Evolutionary conservation across 345 rosid species (phyloP), one percentile per base, ranked within the genome.

Genomic region (Anacardium occidentale): DNA sequence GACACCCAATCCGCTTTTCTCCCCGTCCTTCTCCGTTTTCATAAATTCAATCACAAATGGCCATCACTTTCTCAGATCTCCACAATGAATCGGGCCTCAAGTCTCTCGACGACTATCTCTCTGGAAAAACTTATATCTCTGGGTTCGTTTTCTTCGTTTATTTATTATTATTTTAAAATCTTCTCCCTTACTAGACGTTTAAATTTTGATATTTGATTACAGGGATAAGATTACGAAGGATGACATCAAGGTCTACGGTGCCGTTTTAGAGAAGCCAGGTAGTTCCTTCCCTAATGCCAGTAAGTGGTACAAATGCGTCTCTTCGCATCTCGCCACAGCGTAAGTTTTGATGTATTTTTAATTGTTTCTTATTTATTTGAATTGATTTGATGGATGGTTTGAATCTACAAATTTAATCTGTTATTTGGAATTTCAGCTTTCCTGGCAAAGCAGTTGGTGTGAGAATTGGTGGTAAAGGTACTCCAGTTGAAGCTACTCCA

Each of bases 361-460:
- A 71, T 15, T 9, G 22, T 3, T 40, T 26, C 40, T 22, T 58
- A 11, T 20, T 52, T 24, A 48, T 10, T 29, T 8, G 44, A 34
- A 34, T 34, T 34, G 40, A 34, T 34, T 34, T 34, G 40, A 34
- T 34, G 5, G 7, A 34, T 34, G 5, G 40, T 34, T 34, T 34
- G 40, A 34, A 34, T 34, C 5, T 34, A 34, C 7, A 34, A 34
- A 34, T 34, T 3, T 0, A 34, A 34, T 34, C 47, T n/a, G 34
- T 29, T 77, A 42, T 54, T 12, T 29, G 32, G 32, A 22, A 48
- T 44, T 75, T 65, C 74, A 94, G 98, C 77, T 92, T 94, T 79
- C 97, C 97, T 1, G 94, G 98, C 0, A 90, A 89, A 82, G 92
- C 98, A 60, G 80, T 76, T 54, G 97, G 98, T 32, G 98, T 94